phyloP scores from a whole-genome alignment of 2,329 filamentous ascomycete species.

The Ambrosiella xylebori region DNA sequence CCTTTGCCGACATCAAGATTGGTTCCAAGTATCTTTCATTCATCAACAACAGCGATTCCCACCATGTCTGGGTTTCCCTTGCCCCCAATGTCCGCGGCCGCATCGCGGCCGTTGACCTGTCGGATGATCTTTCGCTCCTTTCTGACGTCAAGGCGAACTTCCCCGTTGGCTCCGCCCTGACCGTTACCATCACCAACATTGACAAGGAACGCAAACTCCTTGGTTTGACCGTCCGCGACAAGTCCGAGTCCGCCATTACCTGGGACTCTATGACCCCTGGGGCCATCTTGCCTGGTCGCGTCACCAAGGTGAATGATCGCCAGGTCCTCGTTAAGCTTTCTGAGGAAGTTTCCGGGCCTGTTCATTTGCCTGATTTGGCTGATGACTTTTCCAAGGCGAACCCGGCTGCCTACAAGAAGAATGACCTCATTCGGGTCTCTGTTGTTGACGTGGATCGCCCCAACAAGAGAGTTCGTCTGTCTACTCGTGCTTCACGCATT shows the following conservation, averaged over 20 bases:
- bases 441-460: conserved; percentile 61
- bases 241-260: conserved; percentile 30
- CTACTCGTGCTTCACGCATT: conserved; percentile 71
- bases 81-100: conserved; percentile 77
- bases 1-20: conserved; percentile 53
- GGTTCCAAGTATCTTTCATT: conserved; percentile 65
- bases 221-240: conserved; percentile 44
- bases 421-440: conserved; percentile 76
- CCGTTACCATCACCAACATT: conserved; percentile 59
- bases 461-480: conserved; percentile 74
- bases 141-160: conserved; percentile 64
- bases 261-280: conserved; percentile 59
- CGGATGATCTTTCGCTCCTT: conserved; percentile 67
- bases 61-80: conserved; percentile 78
- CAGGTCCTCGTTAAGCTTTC: conserved; percentile 75
- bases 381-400: conserved; percentile 77
- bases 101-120: conserved; percentile 66
- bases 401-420: conserved; percentile 58
- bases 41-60: conserved; percentile 71
- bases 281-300: conserved; percentile 63
- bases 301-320: conserved; percentile 73
- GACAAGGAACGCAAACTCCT: conserved; percentile 58
- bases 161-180: conserved; percentile 75
- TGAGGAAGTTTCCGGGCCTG: conserved; percentile 58
- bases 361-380: conserved; percentile 65